These are phyloP conservation scores for Hanseniaspora meyeri DNA, from an alignment of 805 yeast species.

Conservation along the genomic window DNA sequence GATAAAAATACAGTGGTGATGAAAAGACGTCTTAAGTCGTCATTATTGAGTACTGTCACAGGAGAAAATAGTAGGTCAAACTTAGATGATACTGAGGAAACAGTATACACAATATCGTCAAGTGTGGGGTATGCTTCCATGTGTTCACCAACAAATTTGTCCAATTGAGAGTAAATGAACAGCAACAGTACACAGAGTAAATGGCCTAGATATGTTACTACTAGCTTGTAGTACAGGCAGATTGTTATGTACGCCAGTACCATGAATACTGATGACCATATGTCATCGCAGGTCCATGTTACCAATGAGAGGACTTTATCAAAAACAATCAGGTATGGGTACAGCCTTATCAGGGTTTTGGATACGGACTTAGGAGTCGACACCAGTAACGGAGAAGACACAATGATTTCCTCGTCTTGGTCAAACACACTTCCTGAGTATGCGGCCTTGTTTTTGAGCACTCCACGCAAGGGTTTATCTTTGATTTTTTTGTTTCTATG, in stretches of 20 bases:
- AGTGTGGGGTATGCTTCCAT: constrained; percentile 63
- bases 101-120: constrained; percentile 69
- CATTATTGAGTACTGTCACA: constrained; percentile 61
- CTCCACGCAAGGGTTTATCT: constrained; percentile 13
- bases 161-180: constrained; percentile 47
- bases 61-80: constrained; percentile 72
- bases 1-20: constrained; percentile 78
- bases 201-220: constrained; percentile 76
- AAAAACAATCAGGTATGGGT: constrained; percentile 68
- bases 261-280: constrained; percentile 58
- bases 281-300: constrained; percentile 86
- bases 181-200: constrained; percentile 50
- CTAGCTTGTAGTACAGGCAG: constrained; percentile 66
- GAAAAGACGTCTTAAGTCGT: constrained; percentile 66
- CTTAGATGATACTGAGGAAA: constrained; percentile 62
- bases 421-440: background rate
- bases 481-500: constrained; percentile 12
- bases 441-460: constrained; percentile 9
- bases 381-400: constrained; percentile 67
- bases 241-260: constrained; percentile 38
- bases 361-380: constrained; percentile 88
- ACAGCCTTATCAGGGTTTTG: constrained; percentile 65
- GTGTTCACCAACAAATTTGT: constrained; percentile 43
- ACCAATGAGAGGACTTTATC: constrained; percentile 58
- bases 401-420: constrained; percentile 13